Base-by-base conservation (phyloP, 176 grass and related monocot species). In the Microstegium vimineum region DNA sequence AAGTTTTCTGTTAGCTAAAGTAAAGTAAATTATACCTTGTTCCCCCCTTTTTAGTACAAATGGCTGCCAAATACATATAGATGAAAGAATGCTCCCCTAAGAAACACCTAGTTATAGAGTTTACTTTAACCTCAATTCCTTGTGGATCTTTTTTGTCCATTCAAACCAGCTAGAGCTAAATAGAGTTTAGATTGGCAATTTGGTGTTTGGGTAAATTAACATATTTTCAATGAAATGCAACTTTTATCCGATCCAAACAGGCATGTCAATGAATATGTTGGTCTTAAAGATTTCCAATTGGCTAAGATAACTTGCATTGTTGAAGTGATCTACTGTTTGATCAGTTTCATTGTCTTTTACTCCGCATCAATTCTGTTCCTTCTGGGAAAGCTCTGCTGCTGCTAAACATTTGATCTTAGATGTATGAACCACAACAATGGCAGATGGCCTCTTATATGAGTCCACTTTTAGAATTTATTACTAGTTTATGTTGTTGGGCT, bases 1-100 rank as follows among this genome's bases (percentile, higher is more conserved):
- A 87, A 86, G 62, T 84, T 85, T 85, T 76, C 65, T 76, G 62
- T 81, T 89, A 79, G 83, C 69, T 74, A 82, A 86, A 89, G 83
- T 82, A 92, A 88, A 89, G 89, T 85, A 66, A 88, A 66, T 34
- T 83, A 61, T 23, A 77, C 80, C 57, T 76, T 69, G 4, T 4
- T n/a, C 41, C 54, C 67, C 36, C 5, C 3, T 20, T 57, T 66
- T 20, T 32, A 83, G 63, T 77, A 63, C 59, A 71, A n/a, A 57
- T 84, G 20, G 6, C 56, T 47, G 35, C 34, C 33, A 60, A n/a
- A 59, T 77, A 73, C 71, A 83, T 64, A 30, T 5, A 35, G 3
- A 63, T 14, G 52, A 66, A 18, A 6, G n/a, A n/a, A n/a, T 69
- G 54, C 16, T 41, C 56, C 6, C 43, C 45, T 26, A 82, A n/a